Conservation (phyloP, 768 basidiomycete species). For the Tulasnella sp. region DNA sequence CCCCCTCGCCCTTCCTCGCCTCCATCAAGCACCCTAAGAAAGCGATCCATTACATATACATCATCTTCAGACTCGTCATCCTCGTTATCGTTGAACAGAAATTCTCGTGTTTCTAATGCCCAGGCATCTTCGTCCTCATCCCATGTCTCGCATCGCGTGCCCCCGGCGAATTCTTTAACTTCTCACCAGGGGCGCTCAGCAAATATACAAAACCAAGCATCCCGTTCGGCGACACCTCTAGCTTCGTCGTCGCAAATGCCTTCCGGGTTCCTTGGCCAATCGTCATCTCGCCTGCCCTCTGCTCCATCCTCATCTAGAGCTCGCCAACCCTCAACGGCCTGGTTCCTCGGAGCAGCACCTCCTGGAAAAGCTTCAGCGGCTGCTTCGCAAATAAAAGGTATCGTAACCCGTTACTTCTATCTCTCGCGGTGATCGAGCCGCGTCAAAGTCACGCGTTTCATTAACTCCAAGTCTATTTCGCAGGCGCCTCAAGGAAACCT, state of each 20-base stretch:
- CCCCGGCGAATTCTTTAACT: conserved; percentile 1
- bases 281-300: not conserved
- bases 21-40: conserved; percentile 40
- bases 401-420: conserved; percentile 7
- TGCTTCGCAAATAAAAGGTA: not conserved
- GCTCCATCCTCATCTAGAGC: not conserved
- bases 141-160: conserved; percentile 9
- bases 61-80: conserved; percentile 31
- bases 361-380: conserved; percentile 1
- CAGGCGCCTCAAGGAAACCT: conserved; percentile 3
- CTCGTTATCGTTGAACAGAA: conserved; percentile 15
- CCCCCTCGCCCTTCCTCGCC: conserved; percentile 48
- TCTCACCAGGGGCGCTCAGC: not conserved
- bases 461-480: not conserved
- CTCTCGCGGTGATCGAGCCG: not conserved
- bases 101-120: conserved; percentile 1
- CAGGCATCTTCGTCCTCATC: not conserved
- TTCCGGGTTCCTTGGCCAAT: not conserved
- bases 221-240: conserved; percentile 1
- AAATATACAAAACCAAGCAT: not conserved
- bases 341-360: conserved; percentile 30
- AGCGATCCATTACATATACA: conserved; percentile 26
- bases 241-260: not conserved
- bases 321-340: conserved; percentile 18
- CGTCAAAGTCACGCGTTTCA: not conserved